Evolutionary conservation across 768 basidiomycete genomes (phyloP), one percentile per base, ranked within the genome.

Genomic region (Tulasnella sp.): DNA sequence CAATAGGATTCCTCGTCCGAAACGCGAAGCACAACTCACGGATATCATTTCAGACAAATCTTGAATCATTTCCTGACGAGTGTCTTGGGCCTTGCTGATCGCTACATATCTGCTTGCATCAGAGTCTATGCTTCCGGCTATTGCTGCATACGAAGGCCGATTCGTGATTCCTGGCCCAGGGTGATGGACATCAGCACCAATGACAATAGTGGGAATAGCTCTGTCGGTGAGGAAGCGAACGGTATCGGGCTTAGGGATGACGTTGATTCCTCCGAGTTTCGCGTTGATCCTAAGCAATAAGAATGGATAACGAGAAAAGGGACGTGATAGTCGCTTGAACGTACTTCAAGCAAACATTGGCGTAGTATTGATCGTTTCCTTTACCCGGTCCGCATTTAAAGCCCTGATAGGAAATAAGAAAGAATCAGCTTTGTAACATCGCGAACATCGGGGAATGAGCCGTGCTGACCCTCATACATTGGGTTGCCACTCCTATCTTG

Each of bases 241-340:
- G 0, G 92, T 92, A 20, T 89, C 87, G 0, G 93, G 89, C 75
- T 94, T 93, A 0, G 94, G 94, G 44, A 96, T 88, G 2, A 91
- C 90, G 84, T 96, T 96, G 84, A 94, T 93, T 0, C 94, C 94
- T 18, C 94, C 94, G 0, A 95, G 88, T 84, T 96, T 95, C 22
- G 94, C 94, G 81, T 95, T 95, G 83, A 95, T 89, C 73, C 79
- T 73, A 20, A 76, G 37, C 31, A 76, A 42, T n/a, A 24, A 41
- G 9, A 31, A 40, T 28, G 12, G 11, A 31, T 31, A 6, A 42
- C 11, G 73, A 3, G 72, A 82, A 79, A 48, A 2, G 81, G 75
- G 79, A 82, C n/a, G 2, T 44, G 28, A 8, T 20, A 3, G 28
- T 14, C 8, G n/a, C 37, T 11, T 22, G 34, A 16, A 86, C 91